Evolutionary conservation across 1,139 yeast genomes (phyloP).

Genomic region (Debaryomycetaceae sp.): DNA sequence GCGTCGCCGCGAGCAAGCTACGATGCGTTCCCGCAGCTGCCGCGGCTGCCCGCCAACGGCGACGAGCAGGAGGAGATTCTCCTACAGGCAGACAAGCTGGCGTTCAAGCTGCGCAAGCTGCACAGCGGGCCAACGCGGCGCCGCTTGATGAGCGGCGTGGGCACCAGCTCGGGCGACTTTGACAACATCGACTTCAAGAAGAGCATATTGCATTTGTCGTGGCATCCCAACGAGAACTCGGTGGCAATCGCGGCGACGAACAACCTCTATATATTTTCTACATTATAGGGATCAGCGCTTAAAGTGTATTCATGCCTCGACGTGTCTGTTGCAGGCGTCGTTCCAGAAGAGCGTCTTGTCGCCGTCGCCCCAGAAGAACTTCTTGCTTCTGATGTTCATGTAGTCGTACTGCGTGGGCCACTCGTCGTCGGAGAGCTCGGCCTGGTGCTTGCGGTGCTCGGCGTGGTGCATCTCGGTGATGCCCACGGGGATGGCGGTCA

Average conservation of each 20-base stretch:
- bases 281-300: constrained; percentile 30
- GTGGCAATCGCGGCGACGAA: constrained; percentile 99
- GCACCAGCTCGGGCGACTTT: constrained; percentile 48
- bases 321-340: constrained; percentile 83
- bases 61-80: constrained; percentile 71
- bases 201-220: constrained; percentile 90
- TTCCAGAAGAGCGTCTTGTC: constrained; percentile 98
- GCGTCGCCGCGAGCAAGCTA: constrained; percentile 24
- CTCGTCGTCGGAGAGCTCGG: constrained; percentile 77
- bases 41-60: constrained; percentile 34
- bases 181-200: constrained; percentile 92
- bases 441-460: constrained; percentile 79
- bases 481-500: constrained; percentile 76
- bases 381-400: constrained; percentile 82
- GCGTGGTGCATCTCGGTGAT: constrained; percentile 83
- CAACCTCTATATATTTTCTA: constrained; percentile 77
- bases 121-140: constrained; percentile 33
- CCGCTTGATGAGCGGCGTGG: constrained; percentile 43
- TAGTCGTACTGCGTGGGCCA: constrained; percentile 89
- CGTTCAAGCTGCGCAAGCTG: constrained; percentile 76
- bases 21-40: constrained; percentile 31
- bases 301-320: constrained; percentile 25
- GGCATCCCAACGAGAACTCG: constrained; percentile 97
- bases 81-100: constrained; percentile 96
- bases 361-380: constrained; percentile 98